Evolutionary conservation across 768 basidiomycete species (phyloP).

Genomic region (Zangia roseola): DNA sequence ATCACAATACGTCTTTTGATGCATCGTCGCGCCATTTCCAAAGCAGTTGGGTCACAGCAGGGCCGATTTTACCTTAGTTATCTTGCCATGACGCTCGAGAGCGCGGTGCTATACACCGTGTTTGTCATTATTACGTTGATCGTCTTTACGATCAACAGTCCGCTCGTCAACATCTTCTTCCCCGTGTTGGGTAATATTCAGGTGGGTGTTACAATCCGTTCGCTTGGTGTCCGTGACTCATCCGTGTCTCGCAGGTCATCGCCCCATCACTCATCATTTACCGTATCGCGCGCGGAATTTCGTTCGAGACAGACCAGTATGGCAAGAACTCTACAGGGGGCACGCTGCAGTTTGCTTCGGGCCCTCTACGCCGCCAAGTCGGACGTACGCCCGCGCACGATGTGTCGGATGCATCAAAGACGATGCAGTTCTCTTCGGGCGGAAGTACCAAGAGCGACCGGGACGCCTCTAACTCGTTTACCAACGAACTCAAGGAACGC

Average conservation of each 20-base stretch:
- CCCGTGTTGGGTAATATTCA: slow-evolving; percentile 21
- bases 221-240: background rate
- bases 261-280: slow-evolving; percentile 21
- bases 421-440: slow-evolving; percentile 1
- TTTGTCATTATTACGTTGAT: slow-evolving; percentile 11
- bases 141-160: slow-evolving; percentile 19
- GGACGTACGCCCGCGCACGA: background rate
- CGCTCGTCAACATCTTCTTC: slow-evolving; percentile 24
- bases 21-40: slow-evolving; percentile 13
- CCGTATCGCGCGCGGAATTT: slow-evolving; percentile 20
- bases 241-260: background rate
- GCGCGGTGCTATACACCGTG: slow-evolving; percentile 17
- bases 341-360: slow-evolving; percentile 14
- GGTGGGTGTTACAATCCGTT: slow-evolving; percentile 1
- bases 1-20: slow-evolving; percentile 18
- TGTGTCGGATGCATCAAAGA: slow-evolving; percentile 8
- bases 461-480: slow-evolving; percentile 9
- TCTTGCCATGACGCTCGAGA: slow-evolving; percentile 28
- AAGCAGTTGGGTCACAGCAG: slow-evolving; percentile 9
- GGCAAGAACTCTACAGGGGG: background rate
- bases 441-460: slow-evolving; percentile 2
- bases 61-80: slow-evolving; percentile 21
- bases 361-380: too few species aligned
- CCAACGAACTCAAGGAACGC: slow-evolving; percentile 10
- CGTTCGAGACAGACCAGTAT: slow-evolving; percentile 16